Evolutionary conservation across 192 early-diverging fungal genomes (phyloP), one percentile per base, ranked within the genome.

Genomic region (Backusella morwellensis): DNA sequence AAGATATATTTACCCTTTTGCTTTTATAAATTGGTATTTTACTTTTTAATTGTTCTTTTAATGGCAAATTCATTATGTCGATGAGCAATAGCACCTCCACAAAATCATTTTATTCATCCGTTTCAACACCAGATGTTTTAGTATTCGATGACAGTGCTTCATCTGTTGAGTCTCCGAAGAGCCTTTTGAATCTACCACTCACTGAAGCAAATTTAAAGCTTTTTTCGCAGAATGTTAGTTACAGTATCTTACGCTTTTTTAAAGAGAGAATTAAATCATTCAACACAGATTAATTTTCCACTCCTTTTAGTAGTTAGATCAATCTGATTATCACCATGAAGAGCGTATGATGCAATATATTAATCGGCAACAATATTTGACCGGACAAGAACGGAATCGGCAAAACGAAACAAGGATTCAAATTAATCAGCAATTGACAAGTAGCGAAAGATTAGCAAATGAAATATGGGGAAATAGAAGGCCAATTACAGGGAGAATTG

Each of bases 131-230:
- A 63, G 56, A 63, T 63, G 26, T 63, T 29, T 26, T 63, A 63
- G 56, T 63, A 12, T 63, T 63, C 56, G 26, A 63, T 32, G 56
- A 63, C 21, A 63, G 56, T 63, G 21, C 56, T 12, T 63, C 56
- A 29, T 63, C 21, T 63, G 56, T 63, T 29, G 56, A 63, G 26
- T 63, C 56, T 63, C 56, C 56, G 56, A 63, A 63, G 56, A 63
- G 26, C 56, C 56, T 29, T 3, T 29, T 63, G 56, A 29, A 29
- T 29, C 23, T 63, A 29, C 56, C 21, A 63, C 56, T 63, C 8
- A 63, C 56, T 26, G 56, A 63, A 26, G 56, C 56, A 63, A 26
- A 63, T 63, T 29, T 63, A 63, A 63, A 63, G 9, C 56, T 29
- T 63, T 63, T 63, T 23, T 63, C 9, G 56, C 8, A 56, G 26